Base-by-base conservation (phyloP, 2,329 filamentous ascomycete species). In the Arthrobotrys sphaeroides region DNA sequence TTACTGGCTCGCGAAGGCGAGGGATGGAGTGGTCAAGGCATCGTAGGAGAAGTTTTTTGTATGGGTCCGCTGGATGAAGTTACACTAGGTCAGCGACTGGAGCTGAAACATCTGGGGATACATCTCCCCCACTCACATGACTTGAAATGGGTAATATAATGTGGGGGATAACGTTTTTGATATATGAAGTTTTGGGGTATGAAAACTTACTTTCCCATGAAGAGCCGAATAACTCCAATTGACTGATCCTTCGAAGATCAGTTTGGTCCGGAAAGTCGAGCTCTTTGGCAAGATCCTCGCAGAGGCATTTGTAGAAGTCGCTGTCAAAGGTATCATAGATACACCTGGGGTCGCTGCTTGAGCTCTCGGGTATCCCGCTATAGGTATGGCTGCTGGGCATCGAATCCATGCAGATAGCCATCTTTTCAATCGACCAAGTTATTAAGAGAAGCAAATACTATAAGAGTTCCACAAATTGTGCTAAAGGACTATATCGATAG, bases 161-260 rank as follows among this genome's bases (percentile, higher is more conserved):
- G n/a, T 22, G 20, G 42, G 16, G 45, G 38, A 28, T n/a, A 53
- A 24, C 31, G 45, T 43, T 40, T 62, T 33, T 12, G 38, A n/a
- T 47, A 40, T 18, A 43, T 13, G n/a, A 33, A 18, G 18, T 2
- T 26, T 40, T 20, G 10, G 40, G 22, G 20, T 18, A 40, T 20
- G 20, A 38, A 24, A n/a, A 67, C 73, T 59, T 77, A 77, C 73
- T 77, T 67, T 77, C 43, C 73, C 73, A 77, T n/a, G 73, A 72
- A 22, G 67, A 61, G 20, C 73, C 73, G n/a, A 72, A 72, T 16
- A 77, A 28, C 38, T 77, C 66, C 13, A 77, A 57, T 55, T 77
- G 73, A 64, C 73, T 77, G 47, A 77, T 77, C 51, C 61, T 65
- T n/a, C 66, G 60, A 45, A 77, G 65, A 26, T 77, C 67, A 9